Percentiles rank a stretch among this genome's conserved stretches.
Evolutionary conservation across 2,329 filamentous ascomycete species (phyloP).

Genomic region (Amylocarpus encephaloides): DNA sequence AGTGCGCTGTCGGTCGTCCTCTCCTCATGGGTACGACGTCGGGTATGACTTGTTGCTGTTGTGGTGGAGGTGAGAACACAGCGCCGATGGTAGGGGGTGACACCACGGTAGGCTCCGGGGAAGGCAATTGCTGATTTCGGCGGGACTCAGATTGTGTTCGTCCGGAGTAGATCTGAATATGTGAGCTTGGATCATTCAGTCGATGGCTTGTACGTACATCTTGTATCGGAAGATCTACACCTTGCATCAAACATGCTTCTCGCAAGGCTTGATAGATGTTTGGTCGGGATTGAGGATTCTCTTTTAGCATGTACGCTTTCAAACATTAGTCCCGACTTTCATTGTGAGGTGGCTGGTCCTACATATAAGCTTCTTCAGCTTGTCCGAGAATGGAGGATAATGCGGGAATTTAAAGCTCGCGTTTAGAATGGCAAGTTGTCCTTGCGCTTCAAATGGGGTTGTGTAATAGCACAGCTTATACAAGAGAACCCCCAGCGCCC

Average conservation of each 20-base stretch:
- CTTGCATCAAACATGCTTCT: conserved; percentile 84
- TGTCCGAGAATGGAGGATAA: conserved; percentile 84
- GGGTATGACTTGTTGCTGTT: conserved; percentile 68
- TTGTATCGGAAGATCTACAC: conserved; percentile 77
- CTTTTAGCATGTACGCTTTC: conserved; percentile 80
- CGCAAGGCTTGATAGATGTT: conserved; percentile 92
- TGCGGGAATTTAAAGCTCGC: conserved; percentile 87
- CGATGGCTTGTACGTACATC: conserved; percentile 56
- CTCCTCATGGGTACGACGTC: conserved; percentile 92
- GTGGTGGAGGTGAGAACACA: conserved; percentile 68
- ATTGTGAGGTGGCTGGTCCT: conserved; percentile 29
- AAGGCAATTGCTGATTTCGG: conserved; percentile 53
- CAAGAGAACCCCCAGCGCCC: conserved; percentile 83
- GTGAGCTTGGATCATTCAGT: conserved; percentile 7
- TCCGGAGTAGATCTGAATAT: conserved; percentile 61
- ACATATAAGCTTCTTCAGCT: conserved; percentile 87
- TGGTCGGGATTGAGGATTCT: conserved; percentile 68
- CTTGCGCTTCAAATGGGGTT: conserved; percentile 95
- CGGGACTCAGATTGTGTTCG: conserved; percentile 57
- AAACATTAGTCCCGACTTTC: conserved; percentile 12
- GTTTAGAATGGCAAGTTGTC: conserved; percentile 94
- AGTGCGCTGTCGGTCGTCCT: conserved; percentile 61
- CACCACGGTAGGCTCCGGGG: conserved; percentile 43
- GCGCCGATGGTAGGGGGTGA: conserved; percentile 64
- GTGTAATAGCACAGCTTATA: conserved; percentile 99